Evolutionary conservation across 805 yeast species (phyloP), one percentile per base, ranked within the genome.

Genomic region (Pichia occidentalis): DNA sequence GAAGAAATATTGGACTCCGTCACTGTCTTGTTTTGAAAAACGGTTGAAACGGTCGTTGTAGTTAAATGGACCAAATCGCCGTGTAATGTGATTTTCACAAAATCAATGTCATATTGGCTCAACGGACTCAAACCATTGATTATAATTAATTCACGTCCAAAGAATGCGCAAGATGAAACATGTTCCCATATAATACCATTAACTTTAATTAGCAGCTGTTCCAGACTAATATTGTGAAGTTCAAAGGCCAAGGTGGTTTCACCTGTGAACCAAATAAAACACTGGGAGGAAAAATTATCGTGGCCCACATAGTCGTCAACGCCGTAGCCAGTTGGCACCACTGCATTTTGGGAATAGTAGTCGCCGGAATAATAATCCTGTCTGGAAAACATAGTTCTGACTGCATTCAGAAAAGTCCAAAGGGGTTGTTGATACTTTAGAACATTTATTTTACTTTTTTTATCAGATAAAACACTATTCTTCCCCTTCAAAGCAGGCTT

Each of bases 171-270:
- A 26, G 73, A 65, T 0, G 77, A 67, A 2, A 76, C 75, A 50
- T 78, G 85, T 19, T 77, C 71, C 87, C 87, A 80, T 11, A 73
- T 67, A 17, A 80, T 69, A 17, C 85, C 85, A 49, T 80, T 80
- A 4, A 80, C 85, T 38, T 65, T 58, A 10, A 68, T 68, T 32
- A 64, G 59, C 5, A 70, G 52, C 38, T 60, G 68, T 34, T 67
- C 66, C 38, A 65, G 61, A 31, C 56, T 53, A 14, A 66, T 65
- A 35, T 72, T 67, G 34, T 67, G 63, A 24, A 75, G 54, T 42
- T 70, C 75, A 46, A 74, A 71, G 2, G 71, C 71, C 25, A 75
- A 61, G 16, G 73, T 57, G 8, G 76, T 73, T 24, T 73, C 70
- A 17, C 75, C 74, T 12, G 73, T 71, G 44, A 67, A 68, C 50